Evolutionary conservation across 148 eudicot species (phyloP), one percentile per base, ranked within the genome.

Genomic region (Drosera capensis): DNA sequence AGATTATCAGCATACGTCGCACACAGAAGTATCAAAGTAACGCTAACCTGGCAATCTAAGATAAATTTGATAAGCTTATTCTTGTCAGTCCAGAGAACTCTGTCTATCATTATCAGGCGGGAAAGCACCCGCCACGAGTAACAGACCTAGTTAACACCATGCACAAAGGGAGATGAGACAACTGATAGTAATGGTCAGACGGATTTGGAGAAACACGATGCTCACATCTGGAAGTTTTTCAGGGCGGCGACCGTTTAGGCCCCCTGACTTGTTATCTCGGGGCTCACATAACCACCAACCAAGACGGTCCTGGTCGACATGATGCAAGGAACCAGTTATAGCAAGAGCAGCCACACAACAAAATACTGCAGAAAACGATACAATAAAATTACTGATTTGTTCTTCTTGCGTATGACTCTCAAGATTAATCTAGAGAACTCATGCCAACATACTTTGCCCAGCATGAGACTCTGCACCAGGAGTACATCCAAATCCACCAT

Each of bases 221-320:
- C 75, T 45, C 61, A 87, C 94, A 68, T 87, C 96, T 46, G 96
- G 90, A 66, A 82, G 96, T 71, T 87, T 87, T 63, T 87, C 96
- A 28, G 94, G 96, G 15, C n/a, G n/a, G n/a, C 96, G 86, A 25
- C 96, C 96, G 50, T 87, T 87, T 30, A 82, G 67, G 64, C 96
- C 96, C 35, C 96, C 96, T 44, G 86, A 74, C 68, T 87, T 79
- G n/a, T n/a, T n/a, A 35, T 77, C 86, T 68, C 83, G 96, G 51
- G 94, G 72, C 65, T 87, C 96, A 56, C 90, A 88, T 44, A 88
- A 65, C 96, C 96, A 88, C 96, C 96, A 88, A 19, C 94, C 96
- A 40, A 88, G 86, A 57, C 83, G 96, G 60, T 88, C 94, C 67
- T 88, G 83, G 66, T 88, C 96, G 50, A 88, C 70, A 51, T 70